A percentile compares a stretch with the other conserved stretches of the same genome.
phyloP scores from a whole-genome alignment of 768 basidiomycete genomes.

The Pleurotus pulmonarius region DNA sequence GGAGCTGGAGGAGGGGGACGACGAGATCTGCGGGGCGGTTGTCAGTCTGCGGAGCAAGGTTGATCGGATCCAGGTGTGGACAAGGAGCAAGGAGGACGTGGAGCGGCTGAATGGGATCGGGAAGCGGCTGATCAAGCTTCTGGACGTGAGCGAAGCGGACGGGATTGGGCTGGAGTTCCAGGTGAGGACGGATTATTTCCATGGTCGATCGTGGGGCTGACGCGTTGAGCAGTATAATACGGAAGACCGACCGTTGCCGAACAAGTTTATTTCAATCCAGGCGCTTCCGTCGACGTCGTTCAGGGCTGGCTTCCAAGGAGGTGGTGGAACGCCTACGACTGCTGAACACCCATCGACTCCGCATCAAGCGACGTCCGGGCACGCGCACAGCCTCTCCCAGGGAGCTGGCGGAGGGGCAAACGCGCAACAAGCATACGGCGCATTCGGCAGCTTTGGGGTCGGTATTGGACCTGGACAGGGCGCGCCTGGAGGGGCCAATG shows the following conservation, averaged over 20 bases:
- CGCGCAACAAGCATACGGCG: constrained; percentile 12
- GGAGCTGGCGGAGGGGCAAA: constrained; percentile 5
- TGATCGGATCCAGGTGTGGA: constrained; percentile 92
- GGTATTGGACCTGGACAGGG: constrained; percentile 12
- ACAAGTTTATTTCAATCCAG: constrained; percentile 82
- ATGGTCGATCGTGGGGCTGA: background rate
- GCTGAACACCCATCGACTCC: constrained; percentile 20
- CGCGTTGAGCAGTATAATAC: constrained; percentile 62
- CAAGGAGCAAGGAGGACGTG: constrained; percentile 79
- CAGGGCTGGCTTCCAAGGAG: constrained; percentile 58
- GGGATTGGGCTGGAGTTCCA: constrained; percentile 89
- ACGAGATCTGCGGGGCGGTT: constrained; percentile 82
- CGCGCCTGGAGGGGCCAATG: constrained; percentile 9
- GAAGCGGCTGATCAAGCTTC: constrained; percentile 73
- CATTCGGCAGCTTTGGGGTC: constrained; percentile 30
- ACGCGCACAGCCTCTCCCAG: constrained; percentile 10
- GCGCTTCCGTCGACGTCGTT: constrained; percentile 62
- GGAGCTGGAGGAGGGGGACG: constrained; percentile 59
- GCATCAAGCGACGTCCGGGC: constrained; percentile 11
- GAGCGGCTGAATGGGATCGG: constrained; percentile 83
- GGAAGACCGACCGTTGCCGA: constrained; percentile 78
- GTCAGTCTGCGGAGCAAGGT: constrained; percentile 84
- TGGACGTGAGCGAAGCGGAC: constrained; percentile 83
- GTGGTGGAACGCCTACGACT: constrained; percentile 14
- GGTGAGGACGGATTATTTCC: constrained; percentile 37